Evolutionary conservation across 2,329 filamentous ascomycete species (phyloP).

Genomic region (Fusarium transvaalense): DNA sequence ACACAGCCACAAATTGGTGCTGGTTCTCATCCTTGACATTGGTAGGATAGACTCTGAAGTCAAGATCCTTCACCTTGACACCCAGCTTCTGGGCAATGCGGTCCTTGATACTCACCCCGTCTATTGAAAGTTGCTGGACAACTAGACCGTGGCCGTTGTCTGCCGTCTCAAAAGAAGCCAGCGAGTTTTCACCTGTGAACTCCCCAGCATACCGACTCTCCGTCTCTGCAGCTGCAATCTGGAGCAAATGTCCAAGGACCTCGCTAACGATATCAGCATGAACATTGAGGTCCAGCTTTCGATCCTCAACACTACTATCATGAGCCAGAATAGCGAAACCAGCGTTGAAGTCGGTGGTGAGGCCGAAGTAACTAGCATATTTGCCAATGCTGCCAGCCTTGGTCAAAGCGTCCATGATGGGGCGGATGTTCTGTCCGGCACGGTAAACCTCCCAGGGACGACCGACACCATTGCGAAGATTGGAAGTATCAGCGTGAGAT

Average conservation of each 20-base stretch:
- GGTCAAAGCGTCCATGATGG: constrained; percentile 47
- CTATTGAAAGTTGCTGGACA: constrained; percentile 35
- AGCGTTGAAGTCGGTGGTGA: constrained; percentile 33
- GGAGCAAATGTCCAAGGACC: constrained; percentile 21
- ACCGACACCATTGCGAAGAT: constrained; percentile 52
- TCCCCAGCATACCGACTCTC: constrained; percentile 23
- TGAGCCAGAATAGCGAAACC: constrained; percentile 54
- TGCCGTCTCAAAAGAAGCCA: constrained; percentile 26
- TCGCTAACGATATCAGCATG: constrained; percentile 52
- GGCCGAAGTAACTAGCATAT: constrained; percentile 48
- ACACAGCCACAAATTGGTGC: constrained; percentile 50
- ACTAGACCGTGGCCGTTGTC: constrained; percentile 47
- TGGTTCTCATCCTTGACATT: constrained; percentile 40
- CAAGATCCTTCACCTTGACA: constrained; percentile 40
- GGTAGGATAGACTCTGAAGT: constrained; percentile 51
- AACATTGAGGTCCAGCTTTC: constrained; percentile 51
- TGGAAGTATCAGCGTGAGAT: constrained; percentile 49
- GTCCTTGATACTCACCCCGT: constrained; percentile 30
- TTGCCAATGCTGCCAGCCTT: constrained; percentile 48
- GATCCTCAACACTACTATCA: constrained; percentile 41
- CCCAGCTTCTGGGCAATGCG: constrained; percentile 39
- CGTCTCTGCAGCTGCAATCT: constrained; percentile 28
- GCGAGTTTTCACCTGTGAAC: not conserved
- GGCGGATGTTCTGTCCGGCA: constrained; percentile 39
- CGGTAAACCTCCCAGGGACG: constrained; percentile 53